phyloP scores from a whole-genome alignment of 306 rosid species.

The Vicia villosa region DNA sequence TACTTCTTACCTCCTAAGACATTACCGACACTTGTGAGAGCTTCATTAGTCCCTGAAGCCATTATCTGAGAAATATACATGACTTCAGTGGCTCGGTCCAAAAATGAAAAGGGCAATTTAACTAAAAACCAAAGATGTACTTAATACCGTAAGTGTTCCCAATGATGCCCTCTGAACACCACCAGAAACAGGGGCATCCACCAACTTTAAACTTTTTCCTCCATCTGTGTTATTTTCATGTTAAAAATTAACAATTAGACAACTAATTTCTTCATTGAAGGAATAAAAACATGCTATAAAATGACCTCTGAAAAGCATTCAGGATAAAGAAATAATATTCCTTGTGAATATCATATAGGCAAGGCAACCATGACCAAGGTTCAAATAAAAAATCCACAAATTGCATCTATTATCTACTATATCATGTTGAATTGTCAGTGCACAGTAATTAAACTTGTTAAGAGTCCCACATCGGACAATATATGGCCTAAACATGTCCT shows the following conservation, averaged over 20 bases:
- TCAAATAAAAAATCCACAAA: conserved; percentile 27
- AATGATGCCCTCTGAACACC: conserved; percentile 80
- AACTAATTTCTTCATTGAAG: conserved; percentile 38
- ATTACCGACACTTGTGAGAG: conserved; percentile 75
- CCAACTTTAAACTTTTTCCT: conserved; percentile 79
- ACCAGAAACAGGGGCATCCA: conserved; percentile 98
- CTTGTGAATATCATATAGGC: conserved; percentile 4
- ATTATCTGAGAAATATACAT: conserved; percentile 62
- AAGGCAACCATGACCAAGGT: conserved; percentile 6
- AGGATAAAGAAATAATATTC: conserved; percentile 21
- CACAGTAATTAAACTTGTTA: neutral
- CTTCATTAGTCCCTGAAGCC: conserved; percentile 86
- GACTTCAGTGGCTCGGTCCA: conserved; percentile 37
- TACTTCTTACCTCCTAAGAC: conserved; percentile 73
- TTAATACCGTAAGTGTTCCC: conserved; percentile 87
- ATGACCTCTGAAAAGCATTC: conserved; percentile 24
- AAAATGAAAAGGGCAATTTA: conserved; percentile 33
- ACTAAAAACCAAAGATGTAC: conserved; percentile 34
- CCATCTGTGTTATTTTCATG: conserved; percentile 61
- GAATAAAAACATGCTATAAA: conserved; percentile 11
- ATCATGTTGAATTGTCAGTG: neutral
- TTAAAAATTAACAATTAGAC: conserved; percentile 35
- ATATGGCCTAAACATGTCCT: no score
- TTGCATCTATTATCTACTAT: neutral
- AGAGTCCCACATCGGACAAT: no score